Percentiles rank a stretch among this genome's conserved stretches.
phyloP scores from a whole-genome alignment of 352 stramenopile genomes.

The Phytopythium boreale region DNA sequence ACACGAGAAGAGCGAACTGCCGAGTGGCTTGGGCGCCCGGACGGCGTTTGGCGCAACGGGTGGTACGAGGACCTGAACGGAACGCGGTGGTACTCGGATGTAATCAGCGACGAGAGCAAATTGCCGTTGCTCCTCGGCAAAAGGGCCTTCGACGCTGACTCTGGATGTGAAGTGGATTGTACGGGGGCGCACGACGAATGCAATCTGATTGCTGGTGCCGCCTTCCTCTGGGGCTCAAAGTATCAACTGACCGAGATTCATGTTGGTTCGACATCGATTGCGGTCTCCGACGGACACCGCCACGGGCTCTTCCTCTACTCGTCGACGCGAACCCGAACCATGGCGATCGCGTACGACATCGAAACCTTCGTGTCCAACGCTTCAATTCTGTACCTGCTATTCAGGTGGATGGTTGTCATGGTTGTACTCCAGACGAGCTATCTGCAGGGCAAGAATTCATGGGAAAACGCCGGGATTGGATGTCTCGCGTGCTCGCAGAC shows the following conservation, averaged over 20 bases:
- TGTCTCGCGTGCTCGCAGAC: conserved; percentile 12
- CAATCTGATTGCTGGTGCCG: background rate
- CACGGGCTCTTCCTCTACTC: conserved; percentile 4
- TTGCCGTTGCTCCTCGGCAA: background rate
- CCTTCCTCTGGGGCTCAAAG: background rate
- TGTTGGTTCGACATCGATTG: background rate
- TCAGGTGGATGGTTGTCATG: conserved; percentile 6
- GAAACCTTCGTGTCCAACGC: conserved; percentile 5
- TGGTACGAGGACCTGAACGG: conserved; percentile 25
- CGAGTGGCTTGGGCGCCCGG: conserved; percentile 12
- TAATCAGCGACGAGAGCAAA: conserved; percentile 3
- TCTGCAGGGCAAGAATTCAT: background rate
- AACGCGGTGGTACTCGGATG: conserved; percentile 19
- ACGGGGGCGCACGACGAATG: too few species aligned
- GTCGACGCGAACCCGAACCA: background rate
- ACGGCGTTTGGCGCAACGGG: conserved; percentile 17
- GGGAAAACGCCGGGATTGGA: conserved; percentile 19
- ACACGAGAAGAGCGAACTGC: conserved; percentile 6
- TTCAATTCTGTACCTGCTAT: conserved; percentile 1
- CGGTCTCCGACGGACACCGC: conserved; percentile 3
- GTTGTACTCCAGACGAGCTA: background rate
- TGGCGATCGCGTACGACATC: conserved; percentile 1
- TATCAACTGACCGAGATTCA: background rate
- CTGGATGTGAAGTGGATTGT: background rate
- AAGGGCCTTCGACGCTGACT: background rate